These are phyloP conservation scores for Helenozyma rhizophorensis DNA, from an alignment of 805 yeast species.

Conservation along the genomic window DNA sequence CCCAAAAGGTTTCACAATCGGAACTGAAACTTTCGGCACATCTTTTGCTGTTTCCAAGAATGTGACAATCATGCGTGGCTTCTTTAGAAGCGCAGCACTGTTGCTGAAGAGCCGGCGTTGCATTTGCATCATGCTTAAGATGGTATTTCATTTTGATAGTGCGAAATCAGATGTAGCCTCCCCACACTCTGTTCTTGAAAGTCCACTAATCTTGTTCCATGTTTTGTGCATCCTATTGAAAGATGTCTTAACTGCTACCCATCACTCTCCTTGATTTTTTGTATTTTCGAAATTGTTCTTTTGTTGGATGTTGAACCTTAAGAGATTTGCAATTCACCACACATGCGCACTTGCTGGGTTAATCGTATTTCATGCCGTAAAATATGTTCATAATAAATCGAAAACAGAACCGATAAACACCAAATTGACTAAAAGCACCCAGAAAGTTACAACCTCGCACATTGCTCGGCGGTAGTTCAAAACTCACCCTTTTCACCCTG, in stretches of 20 bases:
- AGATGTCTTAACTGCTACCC: background rate
- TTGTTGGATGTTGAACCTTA: too few relatives aligned
- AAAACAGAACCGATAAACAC: too few relatives aligned
- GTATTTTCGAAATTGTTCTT: too few relatives aligned
- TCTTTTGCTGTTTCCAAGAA: constrained; percentile 21
- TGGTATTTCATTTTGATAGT: background rate
- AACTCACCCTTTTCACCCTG: too few relatives aligned
- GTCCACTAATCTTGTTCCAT: constrained; percentile 1
- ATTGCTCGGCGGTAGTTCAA: too few relatives aligned
- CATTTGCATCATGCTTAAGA: constrained; percentile 1
- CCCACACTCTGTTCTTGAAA: background rate
- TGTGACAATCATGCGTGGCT: constrained; percentile 32
- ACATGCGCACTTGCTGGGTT: too few relatives aligned
- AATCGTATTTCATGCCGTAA: too few relatives aligned
- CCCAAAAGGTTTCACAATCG: constrained; percentile 37
- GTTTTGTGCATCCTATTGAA: background rate
- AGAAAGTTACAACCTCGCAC: too few relatives aligned
- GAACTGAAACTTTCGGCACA: constrained; percentile 20
- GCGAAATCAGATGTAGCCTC: constrained; percentile 1
- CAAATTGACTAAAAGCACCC: too few relatives aligned
- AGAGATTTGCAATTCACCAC: too few relatives aligned
- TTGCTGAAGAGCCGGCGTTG: constrained; percentile 10
- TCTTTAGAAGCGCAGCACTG: constrained; percentile 3
- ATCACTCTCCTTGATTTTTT: too few relatives aligned
- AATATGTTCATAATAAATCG: too few relatives aligned